Evolutionary conservation across 192 early-diverging fungal species (phyloP).

Genomic region (Chytriomyces sp.): DNA sequence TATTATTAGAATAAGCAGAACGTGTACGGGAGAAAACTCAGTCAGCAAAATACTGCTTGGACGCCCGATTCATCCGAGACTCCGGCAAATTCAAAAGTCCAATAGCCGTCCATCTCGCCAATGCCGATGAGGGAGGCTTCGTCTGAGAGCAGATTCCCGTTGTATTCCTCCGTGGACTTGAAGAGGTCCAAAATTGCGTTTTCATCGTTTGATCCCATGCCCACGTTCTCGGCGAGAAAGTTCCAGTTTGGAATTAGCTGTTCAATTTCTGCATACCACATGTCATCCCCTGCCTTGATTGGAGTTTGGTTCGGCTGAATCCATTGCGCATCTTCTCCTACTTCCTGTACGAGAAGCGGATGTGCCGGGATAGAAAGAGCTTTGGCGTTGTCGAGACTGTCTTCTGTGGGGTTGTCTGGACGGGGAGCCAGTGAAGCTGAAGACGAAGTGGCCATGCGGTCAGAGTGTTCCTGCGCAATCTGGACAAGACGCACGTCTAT

Average conservation of each 20-base stretch:
- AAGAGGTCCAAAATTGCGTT: constrained; percentile 20
- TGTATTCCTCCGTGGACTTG: constrained; percentile 20
- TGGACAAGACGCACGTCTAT: constrained; percentile 27
- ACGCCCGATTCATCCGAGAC: constrained; percentile 6
- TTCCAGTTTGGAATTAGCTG: constrained; percentile 24
- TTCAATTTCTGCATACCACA: constrained; percentile 20
- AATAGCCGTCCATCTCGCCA: constrained; percentile 27
- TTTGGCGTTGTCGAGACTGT: background rate
- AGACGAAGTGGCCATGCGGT: background rate
- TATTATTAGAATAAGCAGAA: background rate
- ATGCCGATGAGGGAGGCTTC: constrained; percentile 21
- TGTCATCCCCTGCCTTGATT: background rate
- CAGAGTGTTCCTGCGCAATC: constrained; percentile 22
- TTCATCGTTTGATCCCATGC: constrained; percentile 20
- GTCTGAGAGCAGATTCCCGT: constrained; percentile 11
- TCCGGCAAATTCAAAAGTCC: constrained; percentile 33
- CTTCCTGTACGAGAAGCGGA: background rate
- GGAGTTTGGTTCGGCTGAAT: background rate
- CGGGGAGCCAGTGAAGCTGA: background rate
- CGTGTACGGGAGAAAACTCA: background rate
- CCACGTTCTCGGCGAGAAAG: constrained; percentile 26
- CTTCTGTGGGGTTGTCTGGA: background rate
- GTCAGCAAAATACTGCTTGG: constrained; percentile 15
- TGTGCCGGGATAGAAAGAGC: background rate
- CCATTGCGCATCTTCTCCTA: background rate